Evolutionary conservation across 192 early-diverging fungal genomes (phyloP), one percentile per base, ranked within the genome.

Genomic region (Oehlia diaphana): DNA sequence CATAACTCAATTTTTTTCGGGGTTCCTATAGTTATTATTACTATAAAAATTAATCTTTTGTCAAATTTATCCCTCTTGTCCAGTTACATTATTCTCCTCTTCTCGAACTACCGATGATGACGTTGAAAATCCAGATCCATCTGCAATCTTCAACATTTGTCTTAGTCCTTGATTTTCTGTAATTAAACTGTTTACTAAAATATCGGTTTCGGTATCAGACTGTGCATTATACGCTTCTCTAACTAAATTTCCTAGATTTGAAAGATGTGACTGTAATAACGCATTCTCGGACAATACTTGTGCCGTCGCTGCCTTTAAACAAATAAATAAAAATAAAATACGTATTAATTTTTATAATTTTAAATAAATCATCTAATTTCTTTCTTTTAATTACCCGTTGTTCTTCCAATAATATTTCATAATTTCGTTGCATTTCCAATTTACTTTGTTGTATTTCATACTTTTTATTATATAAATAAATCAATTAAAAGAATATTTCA

Each of bases 151-250:
- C 2, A 77, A 39, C 80, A 81, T 77, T 77, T 81, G 78, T 26
- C 76, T 63, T 37, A 81, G 72, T 44, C 65, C 74, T 33, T 68
- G 65, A 77, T 81, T 81, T 26, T 81, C 80, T n/a, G 77, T 71
- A 9, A 58, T 12, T 47, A 81, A 62, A 37, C 76, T 75, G 47
- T 81, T 44, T 19, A 81, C 21, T 23, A 81, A 61, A 71, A 68
- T 69, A 42, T 77, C 70, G 10, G 75, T 77, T n/a, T 75, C 67
- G 2, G 68, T 37, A 13, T 81, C 80, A 6, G 50, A 33, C 3
- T 81, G 66, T n/a, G 61, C 39, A 47, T 77, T 49, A 37, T 77
- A 67, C 4, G 80, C 80, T 76, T 81, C 28, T 33, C 80, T 75
- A 13, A 81, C 67, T 61, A 81, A 31, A 35, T 31, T 63, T 10